phyloP scores from a whole-genome alignment of 1,284 basidiomycete genomes.

The Peniophora sp. region DNA sequence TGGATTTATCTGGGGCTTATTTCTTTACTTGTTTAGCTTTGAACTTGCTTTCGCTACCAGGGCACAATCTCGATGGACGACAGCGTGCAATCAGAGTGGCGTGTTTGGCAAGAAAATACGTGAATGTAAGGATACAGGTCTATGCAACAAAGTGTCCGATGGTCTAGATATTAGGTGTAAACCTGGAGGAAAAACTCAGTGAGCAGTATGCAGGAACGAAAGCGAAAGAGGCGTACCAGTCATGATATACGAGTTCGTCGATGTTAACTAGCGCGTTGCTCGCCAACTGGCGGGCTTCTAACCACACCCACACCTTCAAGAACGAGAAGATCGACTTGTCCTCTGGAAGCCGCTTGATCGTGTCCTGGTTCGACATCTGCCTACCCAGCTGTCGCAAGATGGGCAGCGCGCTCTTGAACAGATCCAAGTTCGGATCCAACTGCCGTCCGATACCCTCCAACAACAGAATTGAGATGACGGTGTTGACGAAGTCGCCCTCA shows the following conservation, averaged over 20 bases:
- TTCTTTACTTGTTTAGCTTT: too few species aligned
- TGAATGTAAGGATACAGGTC: too few species aligned
- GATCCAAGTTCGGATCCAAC: conserved; percentile 86
- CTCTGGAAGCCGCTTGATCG: conserved; percentile 52
- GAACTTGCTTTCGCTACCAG: too few species aligned
- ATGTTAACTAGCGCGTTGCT: conserved; percentile 68
- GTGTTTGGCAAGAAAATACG: too few species aligned
- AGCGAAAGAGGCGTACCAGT: conserved; percentile 45
- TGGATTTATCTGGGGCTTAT: too few species aligned
- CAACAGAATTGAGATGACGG: conserved; percentile 89
- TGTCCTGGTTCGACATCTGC: conserved; percentile 79
- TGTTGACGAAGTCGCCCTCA: conserved; percentile 98
- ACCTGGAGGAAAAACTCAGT: too few species aligned
- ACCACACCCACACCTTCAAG: conserved; percentile 89
- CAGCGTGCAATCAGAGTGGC: too few species aligned
- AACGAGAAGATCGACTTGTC: conserved; percentile 69
- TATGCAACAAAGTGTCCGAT: too few species aligned
- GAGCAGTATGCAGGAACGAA: too few species aligned
- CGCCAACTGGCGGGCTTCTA: conserved; percentile 85
- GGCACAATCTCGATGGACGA: too few species aligned
- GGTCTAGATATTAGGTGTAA: too few species aligned
- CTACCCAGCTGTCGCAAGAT: conserved; percentile 84
- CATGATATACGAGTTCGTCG: conserved; percentile 74
- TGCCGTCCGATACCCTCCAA: conserved; percentile 95
- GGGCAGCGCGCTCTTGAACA: conserved; percentile 89